A percentile compares a stretch with the other conserved stretches of the same genome.
Evolutionary conservation across 2,329 filamentous ascomycete genomes (phyloP).

Genomic region (Fusarium sp.): DNA sequence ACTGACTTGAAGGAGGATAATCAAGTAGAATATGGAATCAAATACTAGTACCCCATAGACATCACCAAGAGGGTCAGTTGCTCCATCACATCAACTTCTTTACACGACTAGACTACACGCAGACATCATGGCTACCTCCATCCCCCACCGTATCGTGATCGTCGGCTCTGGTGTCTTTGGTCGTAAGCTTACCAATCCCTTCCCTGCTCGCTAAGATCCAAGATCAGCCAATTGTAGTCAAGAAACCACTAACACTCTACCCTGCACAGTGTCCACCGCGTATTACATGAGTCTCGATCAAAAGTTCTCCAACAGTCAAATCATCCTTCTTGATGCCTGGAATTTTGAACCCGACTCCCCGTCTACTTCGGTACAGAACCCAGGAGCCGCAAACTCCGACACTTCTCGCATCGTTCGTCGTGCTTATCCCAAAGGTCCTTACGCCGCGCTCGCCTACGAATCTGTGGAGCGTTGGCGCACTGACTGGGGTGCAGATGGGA

Average conservation of each 20-base stretch:
- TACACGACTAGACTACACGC: not conserved
- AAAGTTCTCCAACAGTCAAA: not conserved
- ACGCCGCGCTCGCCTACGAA: conserved; percentile 1
- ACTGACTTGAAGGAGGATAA: not conserved
- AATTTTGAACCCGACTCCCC: not conserved
- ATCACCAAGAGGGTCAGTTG: not conserved
- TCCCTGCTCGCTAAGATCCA: not conserved
- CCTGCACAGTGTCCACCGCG: not conserved
- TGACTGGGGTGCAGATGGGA: not conserved
- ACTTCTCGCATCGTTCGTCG: not conserved
- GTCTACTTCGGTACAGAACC: not conserved
- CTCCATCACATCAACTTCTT: not conserved
- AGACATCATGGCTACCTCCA: not conserved
- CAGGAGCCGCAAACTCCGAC: not conserved
- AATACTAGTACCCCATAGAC: not conserved
- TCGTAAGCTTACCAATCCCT: not conserved
- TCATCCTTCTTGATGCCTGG: not conserved
- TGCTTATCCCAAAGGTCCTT: not conserved
- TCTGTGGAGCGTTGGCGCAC: conserved; percentile 1
- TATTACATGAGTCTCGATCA: not conserved
- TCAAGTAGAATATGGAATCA: not conserved
- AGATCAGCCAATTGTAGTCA: not conserved
- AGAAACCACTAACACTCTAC: not conserved
- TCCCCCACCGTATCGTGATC: not conserved
- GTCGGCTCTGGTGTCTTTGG: conserved; percentile 1